phyloP scores from a whole-genome alignment of 495 filamentous ascomycete species.

The Astrocystis sublimbata region DNA sequence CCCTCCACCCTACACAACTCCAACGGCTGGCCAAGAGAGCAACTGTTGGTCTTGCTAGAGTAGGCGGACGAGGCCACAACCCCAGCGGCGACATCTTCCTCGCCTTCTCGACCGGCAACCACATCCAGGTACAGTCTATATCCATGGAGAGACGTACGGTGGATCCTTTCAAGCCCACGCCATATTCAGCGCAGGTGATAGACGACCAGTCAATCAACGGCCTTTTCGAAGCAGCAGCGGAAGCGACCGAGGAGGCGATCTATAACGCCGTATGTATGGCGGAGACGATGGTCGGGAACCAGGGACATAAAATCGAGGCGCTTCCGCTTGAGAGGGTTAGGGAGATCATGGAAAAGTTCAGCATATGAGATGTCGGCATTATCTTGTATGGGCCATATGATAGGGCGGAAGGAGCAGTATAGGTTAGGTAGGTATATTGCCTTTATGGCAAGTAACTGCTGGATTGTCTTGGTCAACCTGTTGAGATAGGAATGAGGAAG shows the following conservation, averaged over 20 bases:
- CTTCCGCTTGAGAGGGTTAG: slow-evolving; percentile 49
- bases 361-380: not conserved
- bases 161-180: slow-evolving; percentile 37
- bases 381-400: not conserved
- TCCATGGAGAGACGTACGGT: slow-evolving; percentile 29
- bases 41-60: slow-evolving; percentile 50
- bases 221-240: slow-evolving; percentile 51
- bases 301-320: slow-evolving; percentile 42
- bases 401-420: not conserved
- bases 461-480: too few relatives aligned
- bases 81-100: slow-evolving; percentile 56
- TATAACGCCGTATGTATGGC: slow-evolving; percentile 55
- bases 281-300: slow-evolving; percentile 47
- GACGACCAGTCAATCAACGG: slow-evolving; percentile 53
- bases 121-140: slow-evolving; percentile 39
- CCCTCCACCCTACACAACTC: slow-evolving; percentile 47
- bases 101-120: slow-evolving; percentile 52
- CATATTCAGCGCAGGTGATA: slow-evolving; percentile 40
- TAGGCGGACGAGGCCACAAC: slow-evolving; percentile 51
- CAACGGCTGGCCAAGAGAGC: slow-evolving; percentile 55
- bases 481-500: too few relatives aligned
- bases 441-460: too few relatives aligned
- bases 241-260: slow-evolving; percentile 55
- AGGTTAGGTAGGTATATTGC: too few relatives aligned
- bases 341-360: slow-evolving; percentile 48